These are phyloP conservation scores for Anethum foeniculum DNA, from an alignment of 140 eudicot species.

Conservation along the genomic window DNA sequence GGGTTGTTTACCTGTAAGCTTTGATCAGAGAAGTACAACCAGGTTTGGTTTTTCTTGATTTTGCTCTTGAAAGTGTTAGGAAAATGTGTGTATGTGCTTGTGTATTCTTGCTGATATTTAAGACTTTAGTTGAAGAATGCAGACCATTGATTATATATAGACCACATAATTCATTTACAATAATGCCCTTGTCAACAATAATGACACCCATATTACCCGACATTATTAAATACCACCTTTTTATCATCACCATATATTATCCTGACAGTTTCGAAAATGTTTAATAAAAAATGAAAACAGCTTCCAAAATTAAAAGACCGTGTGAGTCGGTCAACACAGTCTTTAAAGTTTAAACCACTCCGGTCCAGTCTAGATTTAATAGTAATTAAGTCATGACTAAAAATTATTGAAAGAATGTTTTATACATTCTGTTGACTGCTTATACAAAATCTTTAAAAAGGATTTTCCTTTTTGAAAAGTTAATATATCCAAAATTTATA, in stretches of 20 bases:
- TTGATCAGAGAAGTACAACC: background rate
- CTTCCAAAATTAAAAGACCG: background rate
- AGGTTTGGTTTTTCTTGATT: background rate
- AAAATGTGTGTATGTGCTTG: background rate
- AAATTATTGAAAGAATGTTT: too few species aligned
- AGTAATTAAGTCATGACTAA: too few species aligned
- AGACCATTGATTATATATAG: background rate
- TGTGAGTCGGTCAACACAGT: background rate
- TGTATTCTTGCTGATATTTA: background rate
- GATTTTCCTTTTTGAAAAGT: too few species aligned
- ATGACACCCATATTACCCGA: background rate
- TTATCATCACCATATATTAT: background rate
- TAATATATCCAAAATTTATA: too few species aligned
- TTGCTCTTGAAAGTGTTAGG: background rate
- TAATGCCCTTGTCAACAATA: background rate
- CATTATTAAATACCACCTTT: background rate
- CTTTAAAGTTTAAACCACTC: background rate
- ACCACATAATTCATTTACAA: background rate
- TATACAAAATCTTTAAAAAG: too few species aligned
- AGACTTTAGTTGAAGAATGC: background rate
- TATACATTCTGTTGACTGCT: too few species aligned
- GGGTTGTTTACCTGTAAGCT: constrained; percentile 1
- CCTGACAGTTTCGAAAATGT: too few species aligned
- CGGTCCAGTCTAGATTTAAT: background rate
- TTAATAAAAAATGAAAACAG: too few species aligned